Conservation (phyloP, 345 rosid genomes). For the Lumnitzera littorea region DNA sequence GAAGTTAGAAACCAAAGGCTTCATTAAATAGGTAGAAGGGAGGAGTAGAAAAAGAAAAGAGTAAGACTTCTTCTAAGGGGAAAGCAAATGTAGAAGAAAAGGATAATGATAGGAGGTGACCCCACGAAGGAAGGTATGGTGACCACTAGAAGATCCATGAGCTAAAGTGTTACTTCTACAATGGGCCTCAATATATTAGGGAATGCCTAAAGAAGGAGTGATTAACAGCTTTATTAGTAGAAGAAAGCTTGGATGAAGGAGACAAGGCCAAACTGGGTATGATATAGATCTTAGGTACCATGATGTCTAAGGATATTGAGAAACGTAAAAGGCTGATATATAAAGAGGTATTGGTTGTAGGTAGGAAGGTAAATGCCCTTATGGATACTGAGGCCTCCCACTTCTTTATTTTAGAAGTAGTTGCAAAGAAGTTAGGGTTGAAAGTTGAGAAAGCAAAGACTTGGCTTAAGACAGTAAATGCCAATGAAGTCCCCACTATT, state of each 20-base stretch:
- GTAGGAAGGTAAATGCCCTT: background rate
- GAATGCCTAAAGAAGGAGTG: constrained; percentile 1
- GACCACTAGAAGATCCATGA: too few species aligned
- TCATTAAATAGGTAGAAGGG: background rate
- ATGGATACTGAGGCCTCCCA: background rate
- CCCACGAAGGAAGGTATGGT: too few species aligned
- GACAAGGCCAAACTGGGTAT: background rate
- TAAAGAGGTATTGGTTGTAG: background rate
- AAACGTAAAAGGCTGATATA: background rate
- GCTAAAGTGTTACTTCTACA: background rate
- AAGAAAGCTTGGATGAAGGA: background rate
- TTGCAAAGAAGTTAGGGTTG: background rate
- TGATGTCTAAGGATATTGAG: background rate
- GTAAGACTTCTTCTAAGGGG: background rate
- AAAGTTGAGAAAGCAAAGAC: background rate
- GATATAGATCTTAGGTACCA: background rate
- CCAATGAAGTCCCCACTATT: background rate
- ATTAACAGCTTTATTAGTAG: background rate
- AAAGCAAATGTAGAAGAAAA: background rate
- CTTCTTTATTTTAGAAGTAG: background rate
- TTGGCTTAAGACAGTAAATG: background rate
- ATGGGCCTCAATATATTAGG: background rate
- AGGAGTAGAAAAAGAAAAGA: background rate
- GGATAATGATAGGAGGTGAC: background rate
- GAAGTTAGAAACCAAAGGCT: background rate